phyloP scores from a whole-genome alignment of 1,284 basidiomycete species.

The Tilletia indica region DNA sequence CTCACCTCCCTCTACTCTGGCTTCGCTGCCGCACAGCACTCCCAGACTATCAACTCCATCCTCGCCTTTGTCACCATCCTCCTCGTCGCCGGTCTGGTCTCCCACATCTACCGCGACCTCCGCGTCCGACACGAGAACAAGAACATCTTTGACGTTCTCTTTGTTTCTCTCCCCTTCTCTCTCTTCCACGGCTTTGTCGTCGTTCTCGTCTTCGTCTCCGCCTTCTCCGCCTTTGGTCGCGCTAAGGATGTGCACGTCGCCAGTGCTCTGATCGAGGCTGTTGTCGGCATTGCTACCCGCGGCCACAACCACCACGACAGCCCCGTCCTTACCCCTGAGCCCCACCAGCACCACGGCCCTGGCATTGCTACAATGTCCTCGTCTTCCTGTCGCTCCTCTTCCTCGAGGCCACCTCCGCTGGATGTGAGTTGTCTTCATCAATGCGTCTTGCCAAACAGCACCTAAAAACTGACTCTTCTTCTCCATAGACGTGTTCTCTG shows the following conservation, averaged over 20 bases:
- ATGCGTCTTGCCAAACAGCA: not conserved
- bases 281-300: conserved; percentile 86
- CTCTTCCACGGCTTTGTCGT: conserved; percentile 33
- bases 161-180: conserved; percentile 54
- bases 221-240: conserved; percentile 82
- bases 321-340: not conserved
- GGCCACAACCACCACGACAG: conserved; percentile 58
- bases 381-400: conserved; percentile 90
- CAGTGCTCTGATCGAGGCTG: conserved; percentile 72
- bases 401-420: conserved; percentile 85
- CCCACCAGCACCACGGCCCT: conserved; percentile 67
- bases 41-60: conserved; percentile 55
- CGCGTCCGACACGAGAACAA: conserved; percentile 76
- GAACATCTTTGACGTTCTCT: conserved; percentile 57
- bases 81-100: conserved; percentile 76
- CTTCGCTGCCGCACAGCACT: conserved; percentile 56
- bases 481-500: conserved; percentile 61
- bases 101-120: conserved; percentile 87
- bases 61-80: conserved; percentile 80
- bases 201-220: conserved; percentile 80
- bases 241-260: conserved; percentile 16
- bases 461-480: not conserved
- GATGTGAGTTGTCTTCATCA: conserved; percentile 43
- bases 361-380: conserved; percentile 86
- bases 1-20: conserved; percentile 83